phyloP scores from a whole-genome alignment of 441 rosid genomes.

The Erodium texanum region DNA sequence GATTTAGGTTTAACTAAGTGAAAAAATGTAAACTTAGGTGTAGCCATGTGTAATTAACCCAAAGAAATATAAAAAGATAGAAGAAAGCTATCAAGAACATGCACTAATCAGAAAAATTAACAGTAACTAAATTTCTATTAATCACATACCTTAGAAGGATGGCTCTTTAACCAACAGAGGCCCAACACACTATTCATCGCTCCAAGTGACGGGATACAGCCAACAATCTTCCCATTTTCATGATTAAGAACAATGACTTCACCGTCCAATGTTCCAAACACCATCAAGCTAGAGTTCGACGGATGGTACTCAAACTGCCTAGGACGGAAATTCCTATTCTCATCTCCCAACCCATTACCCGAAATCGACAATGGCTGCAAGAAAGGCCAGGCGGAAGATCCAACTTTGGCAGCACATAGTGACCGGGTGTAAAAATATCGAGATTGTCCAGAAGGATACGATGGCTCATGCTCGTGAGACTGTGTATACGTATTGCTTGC shows the following conservation, averaged over 20 bases:
- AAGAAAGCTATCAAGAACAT: neutral
- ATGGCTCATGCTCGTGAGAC: constrained; percentile 23
- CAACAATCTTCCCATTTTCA: constrained; percentile 60
- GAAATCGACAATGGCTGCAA: constrained; percentile 54
- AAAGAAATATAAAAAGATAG: neutral
- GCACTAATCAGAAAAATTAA: constrained; percentile 11
- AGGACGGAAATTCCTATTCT: constrained; percentile 49
- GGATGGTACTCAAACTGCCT: constrained; percentile 97
- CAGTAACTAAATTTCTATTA: constrained; percentile 6
- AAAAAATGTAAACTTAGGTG: no score
- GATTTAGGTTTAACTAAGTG: no score
- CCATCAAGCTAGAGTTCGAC: constrained; percentile 60
- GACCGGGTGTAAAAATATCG: constrained; percentile 54
- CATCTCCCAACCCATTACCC: constrained; percentile 31
- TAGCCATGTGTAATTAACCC: no score
- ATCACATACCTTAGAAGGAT: constrained; percentile 66
- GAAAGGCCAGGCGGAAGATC: constrained; percentile 68
- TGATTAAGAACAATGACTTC: constrained; percentile 84
- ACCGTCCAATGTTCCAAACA: constrained; percentile 84
- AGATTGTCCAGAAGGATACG: constrained; percentile 36
- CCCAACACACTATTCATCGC: constrained; percentile 79
- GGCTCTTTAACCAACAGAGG: constrained; percentile 84
- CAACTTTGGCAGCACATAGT: constrained; percentile 81
- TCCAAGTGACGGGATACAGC: constrained; percentile 64
- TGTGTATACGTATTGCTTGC: constrained; percentile 23